Evolutionary conservation across 495 filamentous ascomycete species (phyloP), one percentile per base, ranked within the genome.

Genomic region (Lophiotrema nucula): DNA sequence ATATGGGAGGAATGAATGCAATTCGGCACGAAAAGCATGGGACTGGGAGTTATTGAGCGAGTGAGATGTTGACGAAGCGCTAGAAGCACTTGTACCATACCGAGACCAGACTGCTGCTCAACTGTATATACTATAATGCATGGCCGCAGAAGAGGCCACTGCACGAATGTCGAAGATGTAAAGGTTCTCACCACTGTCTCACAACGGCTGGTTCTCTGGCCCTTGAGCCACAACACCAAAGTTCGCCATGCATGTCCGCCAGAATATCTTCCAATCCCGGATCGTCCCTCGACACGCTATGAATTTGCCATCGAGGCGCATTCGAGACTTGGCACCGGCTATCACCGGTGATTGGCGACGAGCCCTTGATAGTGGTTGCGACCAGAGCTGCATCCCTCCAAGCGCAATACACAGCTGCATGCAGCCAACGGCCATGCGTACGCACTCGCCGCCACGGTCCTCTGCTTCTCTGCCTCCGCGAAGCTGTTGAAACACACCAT

Each of bases 1-100:
- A 46, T 33, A 68, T 68, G 66, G 66, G 54, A 16, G 66, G 66
- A 4, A 16, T 63, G 45, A 52, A 68, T 8, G 57, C 53, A 22
- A 62, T 66, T 37, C 58, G 49, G 35, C 35, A 58, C 19, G 47
- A 58, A 3, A 56, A 62, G 35, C 25, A 53, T 6, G 39, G 44
- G 21, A 63, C 47, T 2, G 57, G 57, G 11, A 54, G 41, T 25
- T 54, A 60, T 41, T 60, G 28, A 47, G 8, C 3, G 43, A 1
- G 12, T 11, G 43, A 45, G 18, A 19, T 15, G 3, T 15, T 13
- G 15, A 23, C 19, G n/a, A n/a, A n/a, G n/a, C 3, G 5, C 3
- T 46, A n/a, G n/a, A n/a, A n/a, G n/a, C n/a, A n/a, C n/a, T n/a
- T n/a, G n/a, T n/a, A n/a, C n/a, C n/a, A n/a, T n/a, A n/a, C n/a